phyloP scores from a whole-genome alignment of 345 rosid genomes.

The Mallotus nudiflorus region DNA sequence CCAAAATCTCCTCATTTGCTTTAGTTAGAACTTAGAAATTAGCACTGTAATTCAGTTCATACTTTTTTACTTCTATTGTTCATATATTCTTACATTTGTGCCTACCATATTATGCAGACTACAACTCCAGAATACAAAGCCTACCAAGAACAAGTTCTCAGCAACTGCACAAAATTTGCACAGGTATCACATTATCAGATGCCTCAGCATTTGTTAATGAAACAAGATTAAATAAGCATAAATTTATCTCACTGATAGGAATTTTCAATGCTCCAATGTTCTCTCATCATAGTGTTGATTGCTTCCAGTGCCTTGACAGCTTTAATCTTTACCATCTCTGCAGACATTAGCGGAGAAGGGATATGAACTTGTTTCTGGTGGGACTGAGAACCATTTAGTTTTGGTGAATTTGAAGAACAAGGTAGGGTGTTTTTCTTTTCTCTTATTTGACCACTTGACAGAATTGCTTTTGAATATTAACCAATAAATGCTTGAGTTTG shows the following conservation, averaged over 20 bases:
- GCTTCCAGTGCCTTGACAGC: slow-evolving; percentile 13
- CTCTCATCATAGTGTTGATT: not conserved
- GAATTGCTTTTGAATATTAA: not conserved
- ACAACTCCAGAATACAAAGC: slow-evolving; percentile 94
- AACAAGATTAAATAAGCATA: not conserved
- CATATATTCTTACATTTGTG: slow-evolving; percentile 22
- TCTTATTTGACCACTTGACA: slow-evolving; percentile 7
- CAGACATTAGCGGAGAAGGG: slow-evolving; percentile 69
- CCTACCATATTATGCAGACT: slow-evolving; percentile 44
- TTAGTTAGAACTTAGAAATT: too few species aligned
- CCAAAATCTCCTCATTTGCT: too few species aligned
- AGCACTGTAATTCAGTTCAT: not conserved
- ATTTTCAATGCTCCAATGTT: not conserved
- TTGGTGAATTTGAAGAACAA: slow-evolving; percentile 91
- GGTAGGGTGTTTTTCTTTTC: slow-evolving; percentile 42
- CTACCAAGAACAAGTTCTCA: slow-evolving; percentile 96
- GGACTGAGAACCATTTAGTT: slow-evolving; percentile 96
- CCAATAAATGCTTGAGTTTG: not conserved
- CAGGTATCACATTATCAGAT: slow-evolving; percentile 47
- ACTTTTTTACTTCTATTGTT: not conserved
- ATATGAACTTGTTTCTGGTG: slow-evolving; percentile 95
- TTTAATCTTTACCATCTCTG: slow-evolving; percentile 15
- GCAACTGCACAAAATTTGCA: slow-evolving; percentile 81
- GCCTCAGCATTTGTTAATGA: not conserved
- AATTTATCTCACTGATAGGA: slow-evolving; percentile 3